Percentiles rank a stretch among this genome's conserved stretches.
Conservation (phyloP, 176 grass and related monocot genomes). For the Thinopyrum elongatum region DNA sequence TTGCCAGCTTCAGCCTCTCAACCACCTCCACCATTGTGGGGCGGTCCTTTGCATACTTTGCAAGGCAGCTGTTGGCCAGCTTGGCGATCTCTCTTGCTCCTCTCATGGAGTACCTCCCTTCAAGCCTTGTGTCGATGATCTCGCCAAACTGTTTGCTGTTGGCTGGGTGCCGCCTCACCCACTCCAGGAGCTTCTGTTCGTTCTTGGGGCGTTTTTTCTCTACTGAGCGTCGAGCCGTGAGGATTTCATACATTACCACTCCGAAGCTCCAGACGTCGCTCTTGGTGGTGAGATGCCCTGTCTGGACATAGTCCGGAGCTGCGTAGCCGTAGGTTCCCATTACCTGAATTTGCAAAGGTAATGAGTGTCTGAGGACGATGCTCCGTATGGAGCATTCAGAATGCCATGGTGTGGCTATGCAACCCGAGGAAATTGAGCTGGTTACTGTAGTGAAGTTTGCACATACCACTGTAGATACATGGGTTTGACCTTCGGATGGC, state of each 20-base stretch:
- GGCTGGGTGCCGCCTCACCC: conserved; percentile 49
- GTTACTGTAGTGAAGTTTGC: neutral
- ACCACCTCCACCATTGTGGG: conserved; percentile 59
- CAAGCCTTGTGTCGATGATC: conserved; percentile 61
- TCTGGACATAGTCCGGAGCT: conserved; percentile 64
- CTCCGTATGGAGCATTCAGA: neutral
- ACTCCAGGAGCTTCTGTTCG: conserved; percentile 68
- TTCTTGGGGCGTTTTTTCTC: conserved; percentile 41
- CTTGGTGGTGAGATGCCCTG: conserved; percentile 62
- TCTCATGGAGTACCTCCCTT: conserved; percentile 46
- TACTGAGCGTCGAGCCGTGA: conserved; percentile 45
- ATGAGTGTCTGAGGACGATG: neutral
- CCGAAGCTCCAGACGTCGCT: conserved; percentile 75
- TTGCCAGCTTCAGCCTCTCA: conserved; percentile 37
- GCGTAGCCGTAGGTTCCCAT: conserved; percentile 77
- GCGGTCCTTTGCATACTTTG: conserved; percentile 49
- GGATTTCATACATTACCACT: conserved; percentile 70
- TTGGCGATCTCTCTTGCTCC: conserved; percentile 43
- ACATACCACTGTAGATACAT: conserved; percentile 69
- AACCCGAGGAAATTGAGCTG: neutral
- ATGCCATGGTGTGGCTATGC: neutral
- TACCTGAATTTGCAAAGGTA: conserved; percentile 35
- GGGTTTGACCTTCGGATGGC: conserved; percentile 61
- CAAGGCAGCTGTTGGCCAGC: conserved; percentile 54
- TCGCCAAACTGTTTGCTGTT: conserved; percentile 28